Conservation (phyloP, 768 basidiomycete genomes). For the Pilatotrama ljubarskyi region DNA sequence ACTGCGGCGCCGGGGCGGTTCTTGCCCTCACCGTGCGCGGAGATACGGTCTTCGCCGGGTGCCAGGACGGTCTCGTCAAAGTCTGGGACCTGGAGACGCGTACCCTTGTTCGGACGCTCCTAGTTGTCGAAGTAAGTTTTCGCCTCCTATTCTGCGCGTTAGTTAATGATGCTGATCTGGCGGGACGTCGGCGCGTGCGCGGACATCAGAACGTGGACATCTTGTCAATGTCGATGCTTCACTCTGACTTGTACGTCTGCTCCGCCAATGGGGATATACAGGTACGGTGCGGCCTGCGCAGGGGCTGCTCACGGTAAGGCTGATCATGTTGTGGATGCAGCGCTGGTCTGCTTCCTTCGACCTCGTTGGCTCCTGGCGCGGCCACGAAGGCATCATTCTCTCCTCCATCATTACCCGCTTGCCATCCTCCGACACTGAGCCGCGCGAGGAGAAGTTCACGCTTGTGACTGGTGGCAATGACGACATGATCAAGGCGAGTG, state of each 20-base stretch:
- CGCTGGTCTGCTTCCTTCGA: slow-evolving; percentile 86
- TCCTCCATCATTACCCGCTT: slow-evolving; percentile 63
- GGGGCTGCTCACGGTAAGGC: background rate
- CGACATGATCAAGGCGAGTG: slow-evolving; percentile 71
- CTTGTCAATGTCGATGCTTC: slow-evolving; percentile 72
- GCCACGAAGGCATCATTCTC: slow-evolving; percentile 79
- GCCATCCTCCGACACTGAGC: background rate
- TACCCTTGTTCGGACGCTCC: slow-evolving; percentile 82
- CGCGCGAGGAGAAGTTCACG: slow-evolving; percentile 33
- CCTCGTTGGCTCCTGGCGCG: slow-evolving; percentile 79
- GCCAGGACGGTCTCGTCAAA: slow-evolving; percentile 91
- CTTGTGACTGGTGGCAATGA: slow-evolving; percentile 86
- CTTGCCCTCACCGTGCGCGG: slow-evolving; percentile 73
- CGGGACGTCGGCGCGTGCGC: background rate
- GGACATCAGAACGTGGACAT: slow-evolving; percentile 70
- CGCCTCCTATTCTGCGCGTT: slow-evolving; percentile 8
- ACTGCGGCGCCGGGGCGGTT: slow-evolving; percentile 76
- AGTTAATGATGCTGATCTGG: background rate
- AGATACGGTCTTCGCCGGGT: slow-evolving; percentile 87
- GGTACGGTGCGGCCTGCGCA: slow-evolving; percentile 38
- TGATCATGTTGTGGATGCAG: slow-evolving; percentile 34
- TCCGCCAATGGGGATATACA: slow-evolving; percentile 64
- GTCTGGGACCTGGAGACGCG: slow-evolving; percentile 90
- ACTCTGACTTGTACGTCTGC: slow-evolving; percentile 51
- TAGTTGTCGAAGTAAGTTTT: slow-evolving; percentile 70